Base-by-base conservation (phyloP, 2,329 filamentous ascomycete species). In the Fusarium praegraminearum region DNA sequence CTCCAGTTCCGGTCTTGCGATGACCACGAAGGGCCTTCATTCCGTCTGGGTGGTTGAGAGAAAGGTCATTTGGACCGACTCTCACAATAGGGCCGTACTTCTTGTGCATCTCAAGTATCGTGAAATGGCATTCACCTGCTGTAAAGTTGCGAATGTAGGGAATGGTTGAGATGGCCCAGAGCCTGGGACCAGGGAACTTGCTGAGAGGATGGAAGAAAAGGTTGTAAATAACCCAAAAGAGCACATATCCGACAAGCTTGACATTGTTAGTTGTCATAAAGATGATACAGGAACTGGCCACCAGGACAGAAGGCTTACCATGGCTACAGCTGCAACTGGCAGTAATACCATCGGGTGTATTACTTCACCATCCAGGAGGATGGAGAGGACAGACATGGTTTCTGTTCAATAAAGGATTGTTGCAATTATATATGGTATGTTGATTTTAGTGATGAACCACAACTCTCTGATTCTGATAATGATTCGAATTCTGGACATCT, bases 11-110 rank as follows among this genome's bases (percentile, higher is more conserved):
- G 4, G 51, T 46, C 26, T 67, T 67, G 32, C 59, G 58, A 28
- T 67, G 60, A 8, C 45, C 55, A 33, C 63, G 63, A 13, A 67
- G 56, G 6, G 64, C 64, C 32, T 60, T 67, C 64, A 56, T 60
- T 13, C 55, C 64, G 11, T 64, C 46, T 1, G 64, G 64, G 4
- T 67, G 63, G 6, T 64, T 67, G 24, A 57, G 50, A 2, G 60
- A 64, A 8, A 67, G 51, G 18, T 67, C 59, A 28, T 60, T 60
- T 1, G 64, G 64, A 15, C 60, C 64, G 28, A 67, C 54, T 5
- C 64, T 52, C 18, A 67, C 60, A 8, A 64, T 44, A 6, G 60
- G 64, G 1, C 64, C 64, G 15, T 67, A 64, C 40, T 26, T 57
- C n/a, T 24, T 46, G n/a, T 67, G 64, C 5, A 67, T 36, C 28